Percentiles rank a stretch among this genome's conserved stretches.
Evolutionary conservation across 148 eudicot species (phyloP).

Genomic region (Simmondsia chinensis): DNA sequence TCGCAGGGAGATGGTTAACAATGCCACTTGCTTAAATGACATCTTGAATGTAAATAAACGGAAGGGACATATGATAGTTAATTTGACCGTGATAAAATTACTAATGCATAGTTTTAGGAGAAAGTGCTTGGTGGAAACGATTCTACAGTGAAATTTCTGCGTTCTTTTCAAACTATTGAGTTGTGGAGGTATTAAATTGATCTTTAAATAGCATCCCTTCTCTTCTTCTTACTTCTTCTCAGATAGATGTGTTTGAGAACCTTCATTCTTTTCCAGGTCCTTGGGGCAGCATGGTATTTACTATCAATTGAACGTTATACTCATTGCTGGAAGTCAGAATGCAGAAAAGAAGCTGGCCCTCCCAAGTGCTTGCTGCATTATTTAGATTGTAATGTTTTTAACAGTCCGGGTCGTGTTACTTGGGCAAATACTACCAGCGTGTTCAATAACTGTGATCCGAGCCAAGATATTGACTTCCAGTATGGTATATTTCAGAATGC

Average conservation of each 20-base stretch:
- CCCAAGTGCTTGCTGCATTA: conserved; percentile 36
- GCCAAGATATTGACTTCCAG: conserved; percentile 26
- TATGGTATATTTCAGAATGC: conserved; percentile 81
- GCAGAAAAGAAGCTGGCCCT: conserved; percentile 40
- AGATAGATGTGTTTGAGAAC: no score
- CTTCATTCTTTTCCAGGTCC: conserved; percentile 37
- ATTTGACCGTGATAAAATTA: no score
- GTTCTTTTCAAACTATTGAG: no score
- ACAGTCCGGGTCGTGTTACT: conserved; percentile 16
- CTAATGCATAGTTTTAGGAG: no score
- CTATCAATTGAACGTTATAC: conserved; percentile 77
- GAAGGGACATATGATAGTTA: no score
- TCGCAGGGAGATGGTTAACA: no score
- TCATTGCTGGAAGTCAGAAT: conserved; percentile 80
- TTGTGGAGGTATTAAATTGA: no score
- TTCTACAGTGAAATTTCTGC: no score
- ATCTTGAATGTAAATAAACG: no score
- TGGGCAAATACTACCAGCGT: conserved; percentile 64
- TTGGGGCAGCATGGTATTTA: conserved; percentile 96
- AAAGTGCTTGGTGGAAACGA: no score
- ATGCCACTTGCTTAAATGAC: no score
- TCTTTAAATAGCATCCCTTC: no score
- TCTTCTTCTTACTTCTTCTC: neutral
- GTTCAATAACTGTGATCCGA: conserved; percentile 56
- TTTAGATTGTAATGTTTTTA: conserved; percentile 47